Conservation (phyloP, 345 rosid genomes). For the Raphanus sativus region DNA sequence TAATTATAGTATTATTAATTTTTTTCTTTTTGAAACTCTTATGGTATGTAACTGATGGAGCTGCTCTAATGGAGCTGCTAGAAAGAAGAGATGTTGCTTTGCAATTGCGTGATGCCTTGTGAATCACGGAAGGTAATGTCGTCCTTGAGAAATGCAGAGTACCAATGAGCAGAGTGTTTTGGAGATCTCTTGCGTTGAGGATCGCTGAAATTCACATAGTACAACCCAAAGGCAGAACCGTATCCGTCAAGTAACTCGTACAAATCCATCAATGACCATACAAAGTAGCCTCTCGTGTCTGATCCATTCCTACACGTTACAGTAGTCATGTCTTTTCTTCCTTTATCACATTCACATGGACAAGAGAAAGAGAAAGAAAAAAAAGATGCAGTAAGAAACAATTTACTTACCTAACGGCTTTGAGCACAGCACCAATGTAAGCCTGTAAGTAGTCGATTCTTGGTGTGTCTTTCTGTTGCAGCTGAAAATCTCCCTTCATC, state of each 20-base stretch:
- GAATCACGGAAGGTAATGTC: background rate
- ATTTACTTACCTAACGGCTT: background rate
- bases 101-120: background rate
- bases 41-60: too few relatives aligned
- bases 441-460: background rate
- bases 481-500: background rate
- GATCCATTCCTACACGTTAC: background rate
- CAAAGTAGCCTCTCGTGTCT: background rate
- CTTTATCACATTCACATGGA: background rate
- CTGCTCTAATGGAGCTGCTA: too few relatives aligned
- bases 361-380: background rate
- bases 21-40: too few relatives aligned
- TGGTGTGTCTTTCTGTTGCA: background rate
- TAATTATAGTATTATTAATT: too few relatives aligned
- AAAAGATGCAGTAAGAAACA: background rate
- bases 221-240: background rate
- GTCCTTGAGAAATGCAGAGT: background rate
- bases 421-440: constrained; percentile 3
- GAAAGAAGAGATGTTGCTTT: background rate
- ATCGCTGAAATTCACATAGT: background rate
- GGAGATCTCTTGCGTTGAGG: background rate
- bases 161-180: background rate
- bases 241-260: background rate
- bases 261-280: constrained; percentile 2
- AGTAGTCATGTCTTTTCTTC: background rate